Percentiles rank a stretch among this genome's conserved stretches.
Evolutionary conservation across 139 green algal species (phyloP).

Genomic region (Deuterostichococcus epilithicus): DNA sequence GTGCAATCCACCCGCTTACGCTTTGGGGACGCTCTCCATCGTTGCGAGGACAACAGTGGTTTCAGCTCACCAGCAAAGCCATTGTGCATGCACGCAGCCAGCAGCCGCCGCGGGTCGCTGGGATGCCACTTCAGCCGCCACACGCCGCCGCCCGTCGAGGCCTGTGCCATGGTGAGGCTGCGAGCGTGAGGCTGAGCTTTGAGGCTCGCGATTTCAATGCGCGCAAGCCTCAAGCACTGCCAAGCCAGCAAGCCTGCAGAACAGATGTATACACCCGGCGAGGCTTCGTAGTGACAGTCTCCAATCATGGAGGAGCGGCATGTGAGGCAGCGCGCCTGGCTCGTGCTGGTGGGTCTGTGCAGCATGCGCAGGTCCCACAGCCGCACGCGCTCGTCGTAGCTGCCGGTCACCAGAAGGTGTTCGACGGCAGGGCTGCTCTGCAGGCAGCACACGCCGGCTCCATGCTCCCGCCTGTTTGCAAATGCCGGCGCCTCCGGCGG

Average conservation of each 20-base stretch:
- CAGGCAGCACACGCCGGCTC: conserved; percentile 82
- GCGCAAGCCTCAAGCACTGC: too few species aligned
- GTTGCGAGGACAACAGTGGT: neutral
- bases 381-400: conserved; percentile 81
- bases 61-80: conserved; percentile 50
- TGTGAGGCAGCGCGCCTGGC: neutral
- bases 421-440: conserved; percentile 27
- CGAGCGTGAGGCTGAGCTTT: too few species aligned
- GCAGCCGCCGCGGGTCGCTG: conserved; percentile 36
- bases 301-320: too few species aligned
- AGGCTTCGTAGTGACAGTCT: too few species aligned
- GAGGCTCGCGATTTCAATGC: too few species aligned
- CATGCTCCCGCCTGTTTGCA: conserved; percentile 44
- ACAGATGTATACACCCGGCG: too few species aligned
- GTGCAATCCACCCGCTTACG: too few species aligned
- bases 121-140: conserved; percentile 82
- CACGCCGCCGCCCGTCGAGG: conserved; percentile 67
- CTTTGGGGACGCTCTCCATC: too few species aligned
- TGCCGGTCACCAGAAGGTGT: conserved; percentile 71
- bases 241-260: too few species aligned
- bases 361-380: conserved; percentile 69
- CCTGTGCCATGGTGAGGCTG: conserved; percentile 34
- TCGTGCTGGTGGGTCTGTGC: neutral
- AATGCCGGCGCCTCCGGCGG: neutral
- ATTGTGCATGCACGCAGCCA: conserved; percentile 83